phyloP scores from a whole-genome alignment of 1,139 yeast species.

The Zygosaccharomyces pseudobailii region DNA sequence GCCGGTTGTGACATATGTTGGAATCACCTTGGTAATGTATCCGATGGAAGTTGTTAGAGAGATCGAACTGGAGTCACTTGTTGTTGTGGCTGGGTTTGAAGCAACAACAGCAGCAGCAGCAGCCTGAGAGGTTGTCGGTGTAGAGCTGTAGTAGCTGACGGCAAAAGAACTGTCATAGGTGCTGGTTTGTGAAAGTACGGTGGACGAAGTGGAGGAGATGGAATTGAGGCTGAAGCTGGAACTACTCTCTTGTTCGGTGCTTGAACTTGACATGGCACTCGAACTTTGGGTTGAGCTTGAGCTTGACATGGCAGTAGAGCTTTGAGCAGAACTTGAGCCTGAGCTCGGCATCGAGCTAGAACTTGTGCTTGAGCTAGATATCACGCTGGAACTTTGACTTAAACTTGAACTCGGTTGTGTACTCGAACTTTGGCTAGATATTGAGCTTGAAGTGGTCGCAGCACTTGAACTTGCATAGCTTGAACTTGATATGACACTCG shows the following conservation, averaged over 20 bases:
- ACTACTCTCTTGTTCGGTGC: neutral
- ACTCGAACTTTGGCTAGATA: neutral
- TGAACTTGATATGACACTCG: neutral
- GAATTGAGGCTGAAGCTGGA: no score
- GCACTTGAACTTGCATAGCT: slow-evolving; percentile 1
- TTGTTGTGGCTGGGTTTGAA: neutral
- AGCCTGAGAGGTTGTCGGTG: neutral
- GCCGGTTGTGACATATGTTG: neutral
- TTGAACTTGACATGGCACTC: neutral
- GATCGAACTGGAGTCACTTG: neutral
- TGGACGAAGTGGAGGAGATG: no score
- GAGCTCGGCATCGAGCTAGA: slow-evolving; percentile 7
- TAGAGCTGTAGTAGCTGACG: neutral
- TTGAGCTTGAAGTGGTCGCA: neutral
- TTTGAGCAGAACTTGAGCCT: neutral
- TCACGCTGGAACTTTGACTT: neutral
- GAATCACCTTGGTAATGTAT: neutral
- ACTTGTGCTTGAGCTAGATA: slow-evolving; percentile 3
- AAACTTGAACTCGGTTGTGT: neutral
- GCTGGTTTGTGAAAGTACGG: neutral
- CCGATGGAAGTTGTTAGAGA: neutral
- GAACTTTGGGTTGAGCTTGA: neutral
- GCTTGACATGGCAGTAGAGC: neutral
- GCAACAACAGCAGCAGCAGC: neutral
- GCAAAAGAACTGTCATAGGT: neutral